Evolutionary conservation across 2,329 filamentous ascomycete genomes (phyloP).

Genomic region (Pseudogymnoascus sp.): DNA sequence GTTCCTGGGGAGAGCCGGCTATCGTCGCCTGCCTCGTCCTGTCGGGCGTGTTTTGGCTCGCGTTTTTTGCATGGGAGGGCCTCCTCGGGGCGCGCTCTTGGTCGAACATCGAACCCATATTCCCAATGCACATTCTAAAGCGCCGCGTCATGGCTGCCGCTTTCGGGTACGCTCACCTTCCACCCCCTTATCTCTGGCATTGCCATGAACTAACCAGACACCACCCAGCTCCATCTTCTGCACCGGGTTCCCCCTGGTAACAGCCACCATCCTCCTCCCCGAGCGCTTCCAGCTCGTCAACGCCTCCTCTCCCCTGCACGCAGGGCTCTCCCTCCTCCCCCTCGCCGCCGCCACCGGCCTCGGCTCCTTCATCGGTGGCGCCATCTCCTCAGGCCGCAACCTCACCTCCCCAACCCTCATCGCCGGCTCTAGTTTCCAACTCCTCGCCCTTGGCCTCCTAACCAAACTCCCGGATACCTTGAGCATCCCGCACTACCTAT

Average conservation of each 20-base stretch:
- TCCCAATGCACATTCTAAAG: constrained; percentile 1
- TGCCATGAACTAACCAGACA: neutral
- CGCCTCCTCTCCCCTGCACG: neutral
- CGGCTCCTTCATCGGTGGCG: constrained; percentile 11
- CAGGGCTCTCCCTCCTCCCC: constrained; percentile 11
- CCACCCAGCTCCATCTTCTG: constrained; percentile 5
- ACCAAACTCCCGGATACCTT: constrained; percentile 9
- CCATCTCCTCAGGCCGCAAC: constrained; percentile 1
- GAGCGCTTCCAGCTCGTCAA: constrained; percentile 12
- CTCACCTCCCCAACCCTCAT: constrained; percentile 10
- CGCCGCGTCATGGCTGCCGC: constrained; percentile 9
- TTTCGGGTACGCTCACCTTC: neutral
- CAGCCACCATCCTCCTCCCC: constrained; percentile 10
- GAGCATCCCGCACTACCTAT: neutral
- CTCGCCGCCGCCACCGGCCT: constrained; percentile 5
- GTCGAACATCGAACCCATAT: neutral
- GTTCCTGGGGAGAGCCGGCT: neutral
- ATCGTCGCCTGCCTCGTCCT: neutral
- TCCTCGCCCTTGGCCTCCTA: constrained; percentile 10
- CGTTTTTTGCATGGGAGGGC: constrained; percentile 5
- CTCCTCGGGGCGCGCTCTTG: neutral
- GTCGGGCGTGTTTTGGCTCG: neutral
- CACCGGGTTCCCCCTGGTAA: constrained; percentile 5
- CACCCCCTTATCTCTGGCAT: neutral
- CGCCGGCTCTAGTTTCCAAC: neutral